phyloP scores from a whole-genome alignment of 78 protist genomes.

The Dictyostelium capitatum region DNA sequence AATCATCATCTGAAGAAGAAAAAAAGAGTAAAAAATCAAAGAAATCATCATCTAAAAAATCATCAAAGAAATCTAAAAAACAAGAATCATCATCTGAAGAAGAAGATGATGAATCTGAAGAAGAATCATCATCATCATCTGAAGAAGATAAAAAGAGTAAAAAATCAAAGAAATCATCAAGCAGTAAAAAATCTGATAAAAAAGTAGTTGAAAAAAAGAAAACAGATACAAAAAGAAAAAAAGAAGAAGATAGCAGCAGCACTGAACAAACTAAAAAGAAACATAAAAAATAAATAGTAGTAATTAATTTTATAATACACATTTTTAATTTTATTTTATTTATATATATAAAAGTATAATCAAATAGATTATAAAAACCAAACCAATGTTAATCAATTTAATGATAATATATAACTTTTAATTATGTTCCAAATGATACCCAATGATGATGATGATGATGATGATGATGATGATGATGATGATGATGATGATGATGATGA shows the following conservation, averaged over 20 bases:
- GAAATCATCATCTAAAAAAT: neutral
- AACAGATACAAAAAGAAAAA: conserved; percentile 21
- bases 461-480: too few relatives aligned
- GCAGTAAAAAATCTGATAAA: neutral
- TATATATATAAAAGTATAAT: too few relatives aligned
- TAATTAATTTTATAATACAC: too few relatives aligned
- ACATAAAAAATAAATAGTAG: neutral
- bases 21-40: neutral
- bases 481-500: too few relatives aligned
- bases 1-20: neutral
- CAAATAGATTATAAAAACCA: too few relatives aligned
- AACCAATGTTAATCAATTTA: too few relatives aligned
- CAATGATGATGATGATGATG: too few relatives aligned
- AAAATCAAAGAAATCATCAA: neutral
- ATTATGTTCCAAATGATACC: too few relatives aligned
- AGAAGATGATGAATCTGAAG: neutral
- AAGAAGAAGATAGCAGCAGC: neutral
- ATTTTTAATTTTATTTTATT: too few relatives aligned
- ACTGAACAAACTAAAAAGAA: conserved; percentile 25
- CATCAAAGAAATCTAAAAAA: conserved; percentile 23
- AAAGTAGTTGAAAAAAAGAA: conserved; percentile 1
- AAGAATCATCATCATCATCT: neutral
- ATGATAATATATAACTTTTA: too few relatives aligned
- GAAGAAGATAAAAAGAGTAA: conserved; percentile 21
- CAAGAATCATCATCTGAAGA: conserved; percentile 40